Conservation (phyloP, 176 grass and related monocot genomes). For the Musa itinerans region DNA sequence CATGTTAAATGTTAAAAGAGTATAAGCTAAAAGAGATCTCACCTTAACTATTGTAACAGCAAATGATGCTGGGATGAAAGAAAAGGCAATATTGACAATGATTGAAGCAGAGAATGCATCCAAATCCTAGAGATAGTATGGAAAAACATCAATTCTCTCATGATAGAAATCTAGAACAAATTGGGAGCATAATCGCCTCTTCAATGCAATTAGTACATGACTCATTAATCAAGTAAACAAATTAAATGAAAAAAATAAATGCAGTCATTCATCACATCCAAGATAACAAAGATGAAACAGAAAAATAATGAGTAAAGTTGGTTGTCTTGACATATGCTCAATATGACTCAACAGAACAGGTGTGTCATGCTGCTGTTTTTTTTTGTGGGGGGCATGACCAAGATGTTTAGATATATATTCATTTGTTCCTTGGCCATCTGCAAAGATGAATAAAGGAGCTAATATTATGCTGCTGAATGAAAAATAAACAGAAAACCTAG, state of each 20-base stretch:
- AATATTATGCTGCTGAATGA: too few relatives aligned
- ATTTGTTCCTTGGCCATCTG: too few relatives aligned
- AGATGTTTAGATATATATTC: too few relatives aligned
- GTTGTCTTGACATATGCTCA: too few relatives aligned
- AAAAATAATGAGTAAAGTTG: too few relatives aligned
- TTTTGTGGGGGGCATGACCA: too few relatives aligned
- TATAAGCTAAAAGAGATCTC: background rate
- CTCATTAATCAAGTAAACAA: background rate
- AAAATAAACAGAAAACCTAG: too few relatives aligned
- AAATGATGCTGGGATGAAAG: slow-evolving; percentile 46
- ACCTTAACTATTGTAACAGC: slow-evolving; percentile 47
- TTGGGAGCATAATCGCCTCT: background rate
- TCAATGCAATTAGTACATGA: too few relatives aligned
- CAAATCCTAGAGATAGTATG: slow-evolving; percentile 29
- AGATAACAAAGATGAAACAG: too few relatives aligned
- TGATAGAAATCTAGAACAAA: background rate
- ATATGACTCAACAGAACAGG: too few relatives aligned
- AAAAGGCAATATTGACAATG: slow-evolving; percentile 45
- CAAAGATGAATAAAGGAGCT: too few relatives aligned
- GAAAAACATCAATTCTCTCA: background rate
- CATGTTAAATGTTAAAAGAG: background rate
- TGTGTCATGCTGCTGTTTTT: too few relatives aligned
- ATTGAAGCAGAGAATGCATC: slow-evolving; percentile 51
- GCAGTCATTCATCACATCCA: background rate
- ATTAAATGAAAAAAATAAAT: background rate